Base-by-base conservation (phyloP, 2,329 filamentous ascomycete species). In the Sporothrix globosa region DNA sequence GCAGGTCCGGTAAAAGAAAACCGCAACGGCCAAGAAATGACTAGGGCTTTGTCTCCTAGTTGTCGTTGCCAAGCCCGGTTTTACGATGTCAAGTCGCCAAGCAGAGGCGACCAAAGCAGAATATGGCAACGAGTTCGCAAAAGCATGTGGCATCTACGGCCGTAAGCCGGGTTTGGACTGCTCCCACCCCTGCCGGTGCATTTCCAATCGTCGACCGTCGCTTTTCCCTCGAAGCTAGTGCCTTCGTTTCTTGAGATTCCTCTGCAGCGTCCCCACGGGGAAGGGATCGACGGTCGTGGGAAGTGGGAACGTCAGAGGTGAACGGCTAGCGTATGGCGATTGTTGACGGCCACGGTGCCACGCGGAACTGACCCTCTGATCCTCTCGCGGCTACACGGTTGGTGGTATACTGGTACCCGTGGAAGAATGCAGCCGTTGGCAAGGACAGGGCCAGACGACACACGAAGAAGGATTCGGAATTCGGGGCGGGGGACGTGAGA, bases 371-470 rank as follows among this genome's bases (percentile, higher is more conserved):
- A 6, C 6, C 50, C 34, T 34, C 30, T 34, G 34, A 1, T 6
- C n/a, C 6, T 34, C 34, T 7, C 34, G 34, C 34, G 34, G 34
- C 34, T 34, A 9, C 34, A 34, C 34, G 34, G 34, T 34, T 34
- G 34, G 34, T 6, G 34, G 34, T 34, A 53, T 53, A 53, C 21
- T 2, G 21, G 21, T 14, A 9, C 21, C 58, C 54, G 27, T 58
- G 54, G 54, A 58, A 58, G 54, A 19, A 58, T 58, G 54, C n/a
- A 58, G 27, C 54, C 54, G 54, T 58, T 58, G 3, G 17, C 27
- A 53, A 17, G 54, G 17, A 39, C 27, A 19, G 39, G 27, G 48
- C 48, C 34, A 34, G 34, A 34, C 34, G 50, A 9, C 21, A 11
- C n/a, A 21, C 11, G 9, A 21, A 21, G 52, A 24, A 53, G n/a